Evolutionary conservation across 306 rosid genomes (phyloP).

Genomic region (Prunus armeniaca): DNA sequence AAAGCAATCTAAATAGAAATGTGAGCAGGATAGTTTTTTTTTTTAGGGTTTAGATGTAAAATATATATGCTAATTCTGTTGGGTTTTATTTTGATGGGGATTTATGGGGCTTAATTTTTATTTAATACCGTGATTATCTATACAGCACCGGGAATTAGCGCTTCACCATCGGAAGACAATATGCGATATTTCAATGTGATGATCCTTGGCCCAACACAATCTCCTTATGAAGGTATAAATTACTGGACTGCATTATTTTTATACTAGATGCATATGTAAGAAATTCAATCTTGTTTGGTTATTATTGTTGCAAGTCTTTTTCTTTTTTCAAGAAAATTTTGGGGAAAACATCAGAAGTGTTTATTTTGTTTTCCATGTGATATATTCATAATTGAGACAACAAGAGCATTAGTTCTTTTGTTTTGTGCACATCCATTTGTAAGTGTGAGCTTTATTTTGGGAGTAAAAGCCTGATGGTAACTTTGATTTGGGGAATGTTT

Average conservation of each 20-base stretch:
- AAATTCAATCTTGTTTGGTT: neutral
- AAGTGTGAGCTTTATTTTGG: neutral
- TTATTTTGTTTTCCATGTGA: neutral
- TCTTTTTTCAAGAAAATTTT: neutral
- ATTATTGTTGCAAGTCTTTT: neutral
- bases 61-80: neutral
- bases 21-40: neutral
- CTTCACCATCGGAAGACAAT: conserved; percentile 95
- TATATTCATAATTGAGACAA: neutral
- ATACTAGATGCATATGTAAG: neutral
- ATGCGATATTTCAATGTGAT: conserved; percentile 97
- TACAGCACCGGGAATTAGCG: conserved; percentile 97
- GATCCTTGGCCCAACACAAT: conserved; percentile 98
- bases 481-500: neutral
- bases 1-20: neutral
- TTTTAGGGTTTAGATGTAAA: neutral
- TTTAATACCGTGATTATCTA: conserved; percentile 31
- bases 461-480: neutral
- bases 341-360: neutral
- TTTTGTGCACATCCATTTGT: neutral
- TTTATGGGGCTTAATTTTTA: conserved; percentile 12
- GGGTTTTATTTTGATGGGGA: conserved; percentile 9
- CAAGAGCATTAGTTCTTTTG: neutral
- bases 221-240: conserved; percentile 85
- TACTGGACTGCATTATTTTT: neutral